Conservation (phyloP, 164 flowering plant genomes). For the Kingdonia uniflora region DNA sequence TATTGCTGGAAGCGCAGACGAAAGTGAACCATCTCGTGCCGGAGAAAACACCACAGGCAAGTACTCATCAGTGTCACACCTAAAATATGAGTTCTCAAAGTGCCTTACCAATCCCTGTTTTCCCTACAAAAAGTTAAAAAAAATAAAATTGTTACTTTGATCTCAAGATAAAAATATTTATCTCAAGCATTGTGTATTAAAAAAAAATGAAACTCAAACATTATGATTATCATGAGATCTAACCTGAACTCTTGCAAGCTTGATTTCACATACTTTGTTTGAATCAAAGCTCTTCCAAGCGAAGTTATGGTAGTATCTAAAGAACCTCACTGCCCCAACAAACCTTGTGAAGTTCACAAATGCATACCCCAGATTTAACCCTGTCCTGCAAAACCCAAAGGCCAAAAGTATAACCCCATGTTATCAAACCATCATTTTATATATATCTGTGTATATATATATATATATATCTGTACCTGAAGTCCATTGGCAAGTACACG, state of each 20-base stretch:
- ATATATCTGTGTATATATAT: neutral
- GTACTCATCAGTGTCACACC: neutral
- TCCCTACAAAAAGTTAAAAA: neutral
- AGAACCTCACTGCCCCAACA: neutral
- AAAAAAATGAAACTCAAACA: neutral
- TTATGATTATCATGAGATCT: neutral
- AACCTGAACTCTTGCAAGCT: neutral
- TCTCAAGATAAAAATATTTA: neutral
- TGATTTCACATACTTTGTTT: neutral
- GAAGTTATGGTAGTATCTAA: neutral
- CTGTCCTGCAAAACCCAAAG: constrained; percentile 3
- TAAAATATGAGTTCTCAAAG: neutral
- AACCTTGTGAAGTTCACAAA: neutral
- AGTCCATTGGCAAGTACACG: neutral
- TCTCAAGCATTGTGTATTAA: no score
- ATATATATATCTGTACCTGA: neutral
- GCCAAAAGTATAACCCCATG: no score
- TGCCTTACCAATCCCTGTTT: neutral
- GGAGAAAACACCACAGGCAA: neutral
- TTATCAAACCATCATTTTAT: neutral
- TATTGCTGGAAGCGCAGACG: no score
- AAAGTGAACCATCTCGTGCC: neutral
- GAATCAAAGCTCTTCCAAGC: neutral
- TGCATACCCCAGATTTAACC: neutral
- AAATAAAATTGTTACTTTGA: neutral